phyloP scores from a whole-genome alignment of 805 yeast genomes.

The Nakazawaea holstii region DNA sequence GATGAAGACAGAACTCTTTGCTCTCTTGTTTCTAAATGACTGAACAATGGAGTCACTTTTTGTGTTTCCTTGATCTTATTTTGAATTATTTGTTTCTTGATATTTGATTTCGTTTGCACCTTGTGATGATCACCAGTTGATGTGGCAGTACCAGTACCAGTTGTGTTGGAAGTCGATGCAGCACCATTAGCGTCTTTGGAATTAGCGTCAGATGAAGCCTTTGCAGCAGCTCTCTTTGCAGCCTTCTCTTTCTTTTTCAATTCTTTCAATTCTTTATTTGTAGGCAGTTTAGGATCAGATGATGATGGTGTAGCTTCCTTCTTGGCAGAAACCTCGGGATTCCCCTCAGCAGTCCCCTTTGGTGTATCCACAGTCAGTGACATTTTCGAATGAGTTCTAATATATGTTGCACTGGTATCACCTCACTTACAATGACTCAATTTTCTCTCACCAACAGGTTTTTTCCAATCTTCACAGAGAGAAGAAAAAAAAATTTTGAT shows the following conservation, averaged over 20 bases:
- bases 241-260: conserved; percentile 86
- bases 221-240: conserved; percentile 86
- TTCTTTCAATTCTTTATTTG: conserved; percentile 83
- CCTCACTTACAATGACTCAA: too few relatives aligned
- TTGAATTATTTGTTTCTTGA: conserved; percentile 50
- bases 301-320: too few relatives aligned
- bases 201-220: conserved; percentile 48
- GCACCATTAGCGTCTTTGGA: conserved; percentile 9
- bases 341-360: too few relatives aligned
- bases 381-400: too few relatives aligned
- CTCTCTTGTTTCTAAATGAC: conserved; percentile 76
- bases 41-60: conserved; percentile 62
- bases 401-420: too few relatives aligned
- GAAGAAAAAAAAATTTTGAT: too few relatives aligned
- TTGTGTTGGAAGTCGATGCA: conserved; percentile 3
- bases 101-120: conserved; percentile 41
- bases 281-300: conserved; percentile 23
- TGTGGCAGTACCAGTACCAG: neutral
- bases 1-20: conserved; percentile 61
- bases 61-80: conserved; percentile 40
- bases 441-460: too few relatives aligned
- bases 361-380: too few relatives aligned
- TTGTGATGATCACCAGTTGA: conserved; percentile 27
- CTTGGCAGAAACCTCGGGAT: too few relatives aligned
- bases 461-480: too few relatives aligned